Percentiles rank a stretch among this genome's conserved stretches.
Evolutionary conservation across 805 yeast species (phyloP).

Genomic region (Candida palmyrensis): DNA sequence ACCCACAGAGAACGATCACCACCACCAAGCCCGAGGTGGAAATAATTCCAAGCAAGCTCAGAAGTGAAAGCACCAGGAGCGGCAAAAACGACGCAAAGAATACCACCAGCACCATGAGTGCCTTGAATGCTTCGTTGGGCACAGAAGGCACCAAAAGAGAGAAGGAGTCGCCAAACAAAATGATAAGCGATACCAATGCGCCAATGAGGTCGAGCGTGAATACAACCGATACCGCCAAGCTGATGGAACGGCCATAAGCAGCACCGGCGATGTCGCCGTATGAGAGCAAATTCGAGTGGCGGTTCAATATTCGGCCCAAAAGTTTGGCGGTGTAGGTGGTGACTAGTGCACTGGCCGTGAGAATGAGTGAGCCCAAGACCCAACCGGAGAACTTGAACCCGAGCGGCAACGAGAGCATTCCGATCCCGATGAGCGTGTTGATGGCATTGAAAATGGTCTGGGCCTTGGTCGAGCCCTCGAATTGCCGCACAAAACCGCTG

Average conservation of each 20-base stretch:
- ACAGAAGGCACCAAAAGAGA: constrained; percentile 38
- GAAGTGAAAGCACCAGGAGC: constrained; percentile 47
- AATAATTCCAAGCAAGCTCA: constrained; percentile 53
- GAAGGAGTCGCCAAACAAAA: constrained; percentile 59
- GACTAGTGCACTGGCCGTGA: constrained; percentile 41
- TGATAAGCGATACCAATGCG: constrained; percentile 53
- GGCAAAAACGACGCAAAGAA: constrained; percentile 51
- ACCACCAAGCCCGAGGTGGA: constrained; percentile 48
- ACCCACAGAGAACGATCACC: constrained; percentile 45
- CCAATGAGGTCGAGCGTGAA: constrained; percentile 58
- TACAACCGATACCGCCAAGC: constrained; percentile 40
- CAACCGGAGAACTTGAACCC: constrained; percentile 69
- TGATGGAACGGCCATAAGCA: constrained; percentile 43
- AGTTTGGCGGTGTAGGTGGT: constrained; percentile 52
- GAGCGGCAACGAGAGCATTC: constrained; percentile 66
- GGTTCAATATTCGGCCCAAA: constrained; percentile 43
- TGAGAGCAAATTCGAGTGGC: constrained; percentile 37
- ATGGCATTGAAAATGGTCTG: constrained; percentile 67
- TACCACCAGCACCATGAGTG: constrained; percentile 30
- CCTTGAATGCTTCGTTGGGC: constrained; percentile 35
- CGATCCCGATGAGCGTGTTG: constrained; percentile 72
- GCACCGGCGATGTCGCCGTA: constrained; percentile 56
- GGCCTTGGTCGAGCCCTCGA: constrained; percentile 54
- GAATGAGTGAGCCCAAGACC: constrained; percentile 42
- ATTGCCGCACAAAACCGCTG: constrained; percentile 9